Evolutionary conservation across 2,329 filamentous ascomycete genomes (phyloP).

Genomic region (Eurotiales sp.): DNA sequence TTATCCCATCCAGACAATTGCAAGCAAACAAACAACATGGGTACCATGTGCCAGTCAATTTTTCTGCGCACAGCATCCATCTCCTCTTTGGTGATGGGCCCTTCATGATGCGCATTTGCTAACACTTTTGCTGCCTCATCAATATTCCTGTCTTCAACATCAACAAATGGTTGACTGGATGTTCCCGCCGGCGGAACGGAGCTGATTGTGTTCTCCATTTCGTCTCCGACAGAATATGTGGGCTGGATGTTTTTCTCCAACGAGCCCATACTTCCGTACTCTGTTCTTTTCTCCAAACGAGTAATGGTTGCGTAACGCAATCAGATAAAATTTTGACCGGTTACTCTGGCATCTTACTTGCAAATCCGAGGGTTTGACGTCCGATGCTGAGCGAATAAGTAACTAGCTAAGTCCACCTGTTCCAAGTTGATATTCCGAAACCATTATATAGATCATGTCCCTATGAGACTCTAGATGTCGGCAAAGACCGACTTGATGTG

Average conservation of each 20-base stretch:
- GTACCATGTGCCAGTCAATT: conserved; percentile 9
- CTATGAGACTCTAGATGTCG: background rate
- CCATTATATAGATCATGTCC: background rate
- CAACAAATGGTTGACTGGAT: background rate
- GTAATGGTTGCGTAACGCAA: background rate
- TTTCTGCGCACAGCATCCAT: conserved; percentile 7
- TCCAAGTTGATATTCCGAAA: background rate
- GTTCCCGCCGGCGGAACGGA: background rate
- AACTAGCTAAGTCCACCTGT: background rate
- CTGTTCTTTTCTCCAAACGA: background rate
- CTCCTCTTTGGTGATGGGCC: conserved; percentile 1
- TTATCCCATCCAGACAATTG: conserved; percentile 10
- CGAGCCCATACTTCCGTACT: background rate
- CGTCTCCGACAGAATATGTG: background rate
- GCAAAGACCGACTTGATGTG: background rate
- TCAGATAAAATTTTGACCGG: background rate
- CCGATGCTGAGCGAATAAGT: background rate
- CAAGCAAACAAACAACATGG: conserved; percentile 6
- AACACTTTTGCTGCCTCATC: conserved; percentile 2
- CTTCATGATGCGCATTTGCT: background rate
- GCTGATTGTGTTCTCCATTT: background rate
- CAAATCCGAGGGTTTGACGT: background rate
- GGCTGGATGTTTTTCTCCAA: background rate
- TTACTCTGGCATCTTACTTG: background rate
- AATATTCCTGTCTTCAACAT: background rate